These are phyloP conservation scores for Ceratocystis albifundus DNA, from an alignment of 2,329 filamentous ascomycete species.

Conservation along the genomic window DNA sequence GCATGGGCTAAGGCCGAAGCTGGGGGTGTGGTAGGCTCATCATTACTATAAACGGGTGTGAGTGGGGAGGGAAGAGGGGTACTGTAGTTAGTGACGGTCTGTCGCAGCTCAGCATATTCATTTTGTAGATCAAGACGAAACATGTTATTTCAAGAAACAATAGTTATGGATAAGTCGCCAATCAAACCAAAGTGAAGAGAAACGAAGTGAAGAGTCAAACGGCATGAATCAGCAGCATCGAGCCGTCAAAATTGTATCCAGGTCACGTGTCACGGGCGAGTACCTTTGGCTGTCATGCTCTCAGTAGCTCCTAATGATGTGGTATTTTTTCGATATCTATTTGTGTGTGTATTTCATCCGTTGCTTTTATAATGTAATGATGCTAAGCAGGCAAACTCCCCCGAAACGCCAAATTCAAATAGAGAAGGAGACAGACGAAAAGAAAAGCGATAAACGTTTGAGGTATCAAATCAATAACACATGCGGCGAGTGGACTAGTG, in stretches of 20 bases:
- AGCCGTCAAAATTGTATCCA: too few species aligned
- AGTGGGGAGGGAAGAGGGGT: too few species aligned
- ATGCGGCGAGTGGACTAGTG: too few species aligned
- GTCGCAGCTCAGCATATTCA: constrained; percentile 16
- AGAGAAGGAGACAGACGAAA: constrained; percentile 1
- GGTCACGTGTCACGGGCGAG: too few species aligned
- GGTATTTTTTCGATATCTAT: too few species aligned
- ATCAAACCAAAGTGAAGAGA: background rate
- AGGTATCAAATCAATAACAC: background rate
- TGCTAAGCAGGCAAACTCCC: background rate
- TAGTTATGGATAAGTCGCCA: background rate
- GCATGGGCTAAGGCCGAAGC: background rate
- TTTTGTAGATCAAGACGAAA: constrained; percentile 11
- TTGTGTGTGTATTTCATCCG: background rate
- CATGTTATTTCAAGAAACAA: background rate
- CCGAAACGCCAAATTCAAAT: constrained; percentile 16
- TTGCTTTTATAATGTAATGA: background rate
- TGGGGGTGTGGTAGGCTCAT: constrained; percentile 5
- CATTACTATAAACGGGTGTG: background rate
- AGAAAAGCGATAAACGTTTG: background rate
- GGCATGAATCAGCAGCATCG: too few species aligned
- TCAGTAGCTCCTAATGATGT: too few species aligned
- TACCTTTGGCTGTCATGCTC: too few species aligned
- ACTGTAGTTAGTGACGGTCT: background rate
- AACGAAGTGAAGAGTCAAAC: too few species aligned